These are phyloP conservation scores for Monosporascus sp. DNA, from an alignment of 2,329 filamentous ascomycete species.

Conservation along the genomic window DNA sequence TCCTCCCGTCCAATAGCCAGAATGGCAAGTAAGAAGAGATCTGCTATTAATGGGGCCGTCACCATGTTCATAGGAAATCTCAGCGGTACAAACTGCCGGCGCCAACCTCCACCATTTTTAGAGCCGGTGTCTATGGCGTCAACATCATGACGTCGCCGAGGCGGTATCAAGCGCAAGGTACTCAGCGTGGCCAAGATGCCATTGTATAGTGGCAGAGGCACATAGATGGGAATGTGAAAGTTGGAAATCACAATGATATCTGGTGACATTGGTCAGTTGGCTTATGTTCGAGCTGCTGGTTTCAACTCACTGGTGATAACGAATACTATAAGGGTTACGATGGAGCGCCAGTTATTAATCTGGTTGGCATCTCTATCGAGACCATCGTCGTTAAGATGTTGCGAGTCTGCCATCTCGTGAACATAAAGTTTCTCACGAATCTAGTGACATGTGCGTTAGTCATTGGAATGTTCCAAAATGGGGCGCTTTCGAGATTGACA, in stretches of 20 bases:
- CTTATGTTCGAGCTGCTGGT: neutral
- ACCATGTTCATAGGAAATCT: conserved; percentile 64
- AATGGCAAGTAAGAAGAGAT: conserved; percentile 66
- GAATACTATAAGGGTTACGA: conserved; percentile 65
- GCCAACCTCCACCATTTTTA: conserved; percentile 21
- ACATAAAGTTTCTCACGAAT: neutral
- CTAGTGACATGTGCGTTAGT: neutral
- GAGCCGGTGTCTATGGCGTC: conserved; percentile 5
- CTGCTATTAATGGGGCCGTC: conserved; percentile 64
- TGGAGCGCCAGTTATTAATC: conserved; percentile 63
- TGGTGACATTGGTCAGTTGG: conserved; percentile 25
- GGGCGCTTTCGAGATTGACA: too few species aligned
- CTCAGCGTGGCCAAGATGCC: conserved; percentile 37
- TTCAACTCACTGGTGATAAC: conserved; percentile 59
- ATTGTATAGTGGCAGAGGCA: conserved; percentile 48
- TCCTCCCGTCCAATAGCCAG: conserved; percentile 60
- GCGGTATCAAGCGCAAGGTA: conserved; percentile 45
- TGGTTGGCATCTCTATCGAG: conserved; percentile 42
- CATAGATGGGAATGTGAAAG: conserved; percentile 56
- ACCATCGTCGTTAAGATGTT: conserved; percentile 19
- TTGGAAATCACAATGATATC: conserved; percentile 66
- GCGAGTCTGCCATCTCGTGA: conserved; percentile 1
- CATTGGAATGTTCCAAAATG: too few species aligned
- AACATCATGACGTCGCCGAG: conserved; percentile 22
- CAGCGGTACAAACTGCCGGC: conserved; percentile 41